Conservation (phyloP, 1,139 yeast genomes). For the Lodderomyces elongisporus region DNA sequence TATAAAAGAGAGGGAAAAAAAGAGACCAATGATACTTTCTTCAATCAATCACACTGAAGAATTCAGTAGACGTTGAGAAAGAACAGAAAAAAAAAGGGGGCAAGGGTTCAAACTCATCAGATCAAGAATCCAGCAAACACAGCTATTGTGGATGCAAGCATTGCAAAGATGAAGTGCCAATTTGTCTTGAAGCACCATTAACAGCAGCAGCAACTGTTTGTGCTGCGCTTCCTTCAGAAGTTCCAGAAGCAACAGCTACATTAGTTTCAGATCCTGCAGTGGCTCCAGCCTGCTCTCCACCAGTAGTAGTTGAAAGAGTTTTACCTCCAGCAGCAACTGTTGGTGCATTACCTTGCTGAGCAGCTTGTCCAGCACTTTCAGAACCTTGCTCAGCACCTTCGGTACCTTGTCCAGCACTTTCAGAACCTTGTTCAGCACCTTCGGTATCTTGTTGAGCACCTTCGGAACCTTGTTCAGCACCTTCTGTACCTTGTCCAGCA, state of each 20-base stretch:
- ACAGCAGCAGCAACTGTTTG: slow-evolving; percentile 2
- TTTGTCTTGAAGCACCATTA: slow-evolving; percentile 1
- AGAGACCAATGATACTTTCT: too few relatives aligned
- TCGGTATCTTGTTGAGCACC: neutral
- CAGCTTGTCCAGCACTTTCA: too few relatives aligned
- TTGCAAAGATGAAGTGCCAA: neutral
- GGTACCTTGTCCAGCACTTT: too few relatives aligned
- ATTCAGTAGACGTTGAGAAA: neutral
- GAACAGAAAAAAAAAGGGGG: neutral
- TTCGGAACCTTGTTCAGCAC: neutral
- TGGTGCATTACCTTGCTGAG: neutral
- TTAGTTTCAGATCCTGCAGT: too few relatives aligned
- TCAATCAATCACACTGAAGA: too few relatives aligned
- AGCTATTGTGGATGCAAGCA: neutral
- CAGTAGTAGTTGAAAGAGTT: neutral
- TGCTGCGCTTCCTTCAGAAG: neutral
- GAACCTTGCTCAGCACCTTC: too few relatives aligned
- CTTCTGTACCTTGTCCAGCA: neutral
- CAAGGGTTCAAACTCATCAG: neutral
- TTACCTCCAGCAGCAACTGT: slow-evolving; percentile 1
- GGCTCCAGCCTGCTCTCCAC: too few relatives aligned
- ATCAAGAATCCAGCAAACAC: neutral
- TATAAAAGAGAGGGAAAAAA: too few relatives aligned
- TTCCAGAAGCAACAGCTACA: neutral
- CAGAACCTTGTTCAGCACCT: neutral